These are phyloP conservation scores for Pseudoturritis turrita DNA, from an alignment of 345 rosid genomes.

Conservation along the genomic window DNA sequence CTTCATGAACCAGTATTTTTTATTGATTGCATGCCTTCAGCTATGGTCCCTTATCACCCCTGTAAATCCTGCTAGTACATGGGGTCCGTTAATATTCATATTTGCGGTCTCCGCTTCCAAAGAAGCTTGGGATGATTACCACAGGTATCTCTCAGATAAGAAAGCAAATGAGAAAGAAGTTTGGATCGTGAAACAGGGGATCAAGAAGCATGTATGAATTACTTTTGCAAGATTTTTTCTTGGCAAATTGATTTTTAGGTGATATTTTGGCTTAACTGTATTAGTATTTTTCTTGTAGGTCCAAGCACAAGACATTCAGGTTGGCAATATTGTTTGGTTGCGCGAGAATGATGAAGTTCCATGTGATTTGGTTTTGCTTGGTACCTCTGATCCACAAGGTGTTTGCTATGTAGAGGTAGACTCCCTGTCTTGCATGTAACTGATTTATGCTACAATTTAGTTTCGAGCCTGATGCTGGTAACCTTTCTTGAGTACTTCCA, in stretches of 20 bases:
- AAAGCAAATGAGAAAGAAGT: conserved; percentile 96
- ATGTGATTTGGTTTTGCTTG: conserved; percentile 93
- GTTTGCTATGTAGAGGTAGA: conserved; percentile 86
- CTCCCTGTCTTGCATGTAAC: not conserved
- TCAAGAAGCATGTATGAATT: conserved; percentile 69
- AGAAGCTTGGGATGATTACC: conserved; percentile 99
- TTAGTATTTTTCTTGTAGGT: conserved; percentile 47
- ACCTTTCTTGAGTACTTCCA: not conserved
- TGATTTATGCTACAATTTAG: not conserved
- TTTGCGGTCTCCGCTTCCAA: conserved; percentile 95
- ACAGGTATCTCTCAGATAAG: conserved; percentile 88
- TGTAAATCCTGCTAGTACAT: conserved; percentile 98
- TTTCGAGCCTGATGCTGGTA: conserved; percentile 2
- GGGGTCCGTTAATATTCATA: conserved; percentile 96
- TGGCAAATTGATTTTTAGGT: not conserved
- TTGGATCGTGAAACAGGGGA: conserved; percentile 79
- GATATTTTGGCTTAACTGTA: not conserved
- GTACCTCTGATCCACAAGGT: conserved; percentile 94
- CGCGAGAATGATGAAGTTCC: conserved; percentile 99
- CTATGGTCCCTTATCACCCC: conserved; percentile 99
- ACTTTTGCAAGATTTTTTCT: conserved; percentile 2
- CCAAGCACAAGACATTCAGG: conserved; percentile 82
- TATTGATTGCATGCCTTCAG: conserved; percentile 99
- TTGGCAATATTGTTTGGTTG: conserved; percentile 95
- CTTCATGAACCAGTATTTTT: conserved; percentile 97